Conservation (phyloP, 1,284 basidiomycete genomes). For the Tilletia indica region DNA sequence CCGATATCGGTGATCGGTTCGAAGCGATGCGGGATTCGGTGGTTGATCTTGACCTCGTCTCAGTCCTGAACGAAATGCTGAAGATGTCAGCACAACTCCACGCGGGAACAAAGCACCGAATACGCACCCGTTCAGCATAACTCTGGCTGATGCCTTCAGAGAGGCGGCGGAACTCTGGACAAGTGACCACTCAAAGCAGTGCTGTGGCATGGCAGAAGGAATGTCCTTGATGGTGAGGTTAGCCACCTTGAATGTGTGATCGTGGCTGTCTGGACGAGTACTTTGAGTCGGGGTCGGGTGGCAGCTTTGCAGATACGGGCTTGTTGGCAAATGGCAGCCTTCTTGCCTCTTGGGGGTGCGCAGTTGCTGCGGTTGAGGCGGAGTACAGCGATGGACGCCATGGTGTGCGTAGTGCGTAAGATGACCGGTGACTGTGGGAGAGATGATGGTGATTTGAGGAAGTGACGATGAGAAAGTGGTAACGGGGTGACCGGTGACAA, state of each 20-base stretch:
- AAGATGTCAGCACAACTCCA: constrained; percentile 54
- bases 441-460: too few species aligned
- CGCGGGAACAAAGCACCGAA: too few species aligned
- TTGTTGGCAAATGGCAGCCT: neutral
- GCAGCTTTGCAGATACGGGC: neutral
- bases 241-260: constrained; percentile 66
- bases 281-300: neutral
- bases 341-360: neutral
- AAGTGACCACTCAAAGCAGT: constrained; percentile 90
- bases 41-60: constrained; percentile 98
- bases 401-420: neutral
- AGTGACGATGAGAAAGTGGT: too few species aligned
- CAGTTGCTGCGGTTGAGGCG: neutral
- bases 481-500: neutral
- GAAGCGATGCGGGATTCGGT: constrained; percentile 98
- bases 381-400: neutral
- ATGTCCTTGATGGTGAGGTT: constrained; percentile 82
- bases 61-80: constrained; percentile 77
- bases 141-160: constrained; percentile 93
- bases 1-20: constrained; percentile 95
- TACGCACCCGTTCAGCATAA: constrained; percentile 71
- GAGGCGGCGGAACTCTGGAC: constrained; percentile 77
- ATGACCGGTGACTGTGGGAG: neutral
- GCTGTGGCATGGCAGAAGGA: constrained; percentile 78
- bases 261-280: constrained; percentile 50